These are phyloP conservation scores for Phytomonas sp. DNA, from an alignment of 208 protist species.

Conservation along the genomic window DNA sequence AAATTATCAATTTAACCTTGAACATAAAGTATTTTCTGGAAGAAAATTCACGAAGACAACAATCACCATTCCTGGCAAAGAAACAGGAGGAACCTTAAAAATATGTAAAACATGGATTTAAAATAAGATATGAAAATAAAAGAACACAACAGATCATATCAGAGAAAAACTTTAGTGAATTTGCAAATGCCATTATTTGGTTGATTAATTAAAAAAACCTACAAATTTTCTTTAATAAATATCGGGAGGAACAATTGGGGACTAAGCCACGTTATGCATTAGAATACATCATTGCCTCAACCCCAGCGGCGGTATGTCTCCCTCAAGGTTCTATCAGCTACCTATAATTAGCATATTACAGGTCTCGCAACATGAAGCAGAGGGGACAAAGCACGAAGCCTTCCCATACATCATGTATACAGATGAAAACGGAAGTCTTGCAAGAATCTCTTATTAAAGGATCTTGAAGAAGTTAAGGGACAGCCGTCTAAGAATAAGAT, in stretches of 20 bases:
- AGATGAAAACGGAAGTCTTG: neutral
- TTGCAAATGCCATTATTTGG: neutral
- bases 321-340: neutral
- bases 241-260: constrained; percentile 1
- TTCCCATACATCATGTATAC: neutral
- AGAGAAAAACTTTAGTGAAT: constrained; percentile 2
- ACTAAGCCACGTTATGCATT: neutral
- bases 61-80: neutral
- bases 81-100: neutral
- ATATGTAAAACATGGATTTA: no score
- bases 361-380: neutral
- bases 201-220: neutral
- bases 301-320: neutral
- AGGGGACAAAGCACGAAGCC: neutral
- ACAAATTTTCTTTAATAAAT: neutral
- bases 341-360: neutral
- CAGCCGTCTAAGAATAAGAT: neutral
- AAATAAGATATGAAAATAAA: no score
- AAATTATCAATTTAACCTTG: neutral
- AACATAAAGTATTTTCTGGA: neutral
- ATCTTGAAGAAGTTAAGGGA: neutral
- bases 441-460: neutral
- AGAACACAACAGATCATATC: constrained; percentile 11
- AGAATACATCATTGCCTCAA: neutral
- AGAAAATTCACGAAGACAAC: neutral